Evolutionary conservation across 257 asterid genomes (phyloP).

Genomic region (Osmanthus fragrans): DNA sequence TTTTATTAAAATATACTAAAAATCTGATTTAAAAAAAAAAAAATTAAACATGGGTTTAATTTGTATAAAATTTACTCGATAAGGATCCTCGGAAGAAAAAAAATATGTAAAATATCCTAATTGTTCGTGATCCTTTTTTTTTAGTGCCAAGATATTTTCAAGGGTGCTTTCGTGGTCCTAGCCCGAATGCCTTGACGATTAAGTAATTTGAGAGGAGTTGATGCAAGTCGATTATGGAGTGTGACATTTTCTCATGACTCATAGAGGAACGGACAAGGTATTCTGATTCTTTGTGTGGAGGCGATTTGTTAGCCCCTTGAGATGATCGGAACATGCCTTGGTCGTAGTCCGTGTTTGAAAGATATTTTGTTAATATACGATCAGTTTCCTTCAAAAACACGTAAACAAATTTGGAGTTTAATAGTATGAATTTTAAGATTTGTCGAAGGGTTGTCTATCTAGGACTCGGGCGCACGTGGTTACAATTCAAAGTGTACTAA

Average conservation of each 20-base stretch:
- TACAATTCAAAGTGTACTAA: no score
- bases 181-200: neutral
- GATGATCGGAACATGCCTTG: no score
- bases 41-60: neutral
- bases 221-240: neutral
- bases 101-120: neutral
- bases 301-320: no score
- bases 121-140: neutral
- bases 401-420: no score
- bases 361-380: no score
- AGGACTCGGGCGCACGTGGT: neutral
- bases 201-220: neutral
- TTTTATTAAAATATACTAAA: no score
- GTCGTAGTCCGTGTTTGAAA: no score
- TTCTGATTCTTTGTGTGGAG: no score
- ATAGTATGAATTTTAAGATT: neutral
- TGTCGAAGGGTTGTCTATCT: neutral
- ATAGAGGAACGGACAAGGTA: no score
- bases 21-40: no score
- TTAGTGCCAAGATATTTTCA: neutral
- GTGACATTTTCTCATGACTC: neutral
- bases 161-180: slow-evolving; percentile 13
- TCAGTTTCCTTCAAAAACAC: no score
- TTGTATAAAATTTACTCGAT: neutral
- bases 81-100: neutral